Conservation (phyloP, 2,329 filamentous ascomycete species). For the Fusarium kyushuense region DNA sequence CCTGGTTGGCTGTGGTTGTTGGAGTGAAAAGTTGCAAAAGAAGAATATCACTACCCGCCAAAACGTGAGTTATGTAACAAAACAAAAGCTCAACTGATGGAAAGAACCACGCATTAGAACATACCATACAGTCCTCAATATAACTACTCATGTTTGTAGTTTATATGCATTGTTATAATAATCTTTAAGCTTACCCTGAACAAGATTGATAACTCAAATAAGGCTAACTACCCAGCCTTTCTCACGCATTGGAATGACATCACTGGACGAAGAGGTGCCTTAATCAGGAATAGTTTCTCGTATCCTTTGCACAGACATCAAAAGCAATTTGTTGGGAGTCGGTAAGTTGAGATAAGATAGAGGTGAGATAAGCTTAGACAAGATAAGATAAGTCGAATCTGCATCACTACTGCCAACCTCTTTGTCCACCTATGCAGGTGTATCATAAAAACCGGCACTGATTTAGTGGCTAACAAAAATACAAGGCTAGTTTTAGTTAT, state of each 20-base stretch:
- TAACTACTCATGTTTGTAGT: fast-evolving
- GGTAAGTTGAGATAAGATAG: no score
- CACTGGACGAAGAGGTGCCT: not conserved
- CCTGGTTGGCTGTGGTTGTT: fast-evolving
- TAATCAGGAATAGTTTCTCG: not conserved
- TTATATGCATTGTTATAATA: not conserved
- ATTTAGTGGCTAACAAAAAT: no score
- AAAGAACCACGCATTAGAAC: no score
- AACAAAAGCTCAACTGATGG: not conserved
- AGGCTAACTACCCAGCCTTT: not conserved
- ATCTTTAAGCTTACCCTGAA: not conserved
- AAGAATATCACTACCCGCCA: fast-evolving
- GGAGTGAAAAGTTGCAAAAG: not conserved
- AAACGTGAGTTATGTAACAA: fast-evolving
- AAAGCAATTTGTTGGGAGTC: not conserved
- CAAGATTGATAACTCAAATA: fast-evolving
- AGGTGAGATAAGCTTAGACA: no score
- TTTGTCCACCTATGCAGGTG: no score
- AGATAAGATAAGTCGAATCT: no score
- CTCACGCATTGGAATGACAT: not conserved
- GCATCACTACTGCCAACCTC: no score
- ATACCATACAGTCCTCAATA: fast-evolving
- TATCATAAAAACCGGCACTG: no score
- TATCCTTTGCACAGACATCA: not conserved
- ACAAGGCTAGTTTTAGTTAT: no score